Evolutionary conservation across 2,329 filamentous ascomycete genomes (phyloP).

Genomic region (Clathrospora elynae): DNA sequence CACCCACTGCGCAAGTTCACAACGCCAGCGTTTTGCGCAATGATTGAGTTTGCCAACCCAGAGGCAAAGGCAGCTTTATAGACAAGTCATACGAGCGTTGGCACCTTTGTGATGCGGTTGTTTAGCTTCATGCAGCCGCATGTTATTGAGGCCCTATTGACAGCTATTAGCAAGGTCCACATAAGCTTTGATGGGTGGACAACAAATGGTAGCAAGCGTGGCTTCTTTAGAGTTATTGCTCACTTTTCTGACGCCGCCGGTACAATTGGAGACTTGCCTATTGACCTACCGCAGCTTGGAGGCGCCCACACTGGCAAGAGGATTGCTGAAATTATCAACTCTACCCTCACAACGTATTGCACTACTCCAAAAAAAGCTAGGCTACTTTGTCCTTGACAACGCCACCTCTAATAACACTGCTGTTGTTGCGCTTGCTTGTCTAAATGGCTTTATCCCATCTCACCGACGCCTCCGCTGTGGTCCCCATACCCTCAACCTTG

Average conservation of each 20-base stretch:
- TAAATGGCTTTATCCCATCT: too few relatives aligned
- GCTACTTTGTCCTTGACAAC: too few relatives aligned
- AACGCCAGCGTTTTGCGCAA: neutral
- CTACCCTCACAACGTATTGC: too few relatives aligned
- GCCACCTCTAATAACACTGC: too few relatives aligned
- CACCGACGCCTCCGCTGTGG: too few relatives aligned
- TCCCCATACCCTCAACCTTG: too few relatives aligned
- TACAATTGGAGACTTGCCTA: constrained; percentile 4
- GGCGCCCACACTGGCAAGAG: constrained; percentile 4
- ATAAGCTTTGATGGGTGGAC: constrained; percentile 8
- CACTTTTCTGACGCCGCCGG: constrained; percentile 2
- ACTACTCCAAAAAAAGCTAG: too few relatives aligned
- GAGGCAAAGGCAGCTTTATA: constrained; percentile 4
- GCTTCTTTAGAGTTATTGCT: constrained; percentile 6
- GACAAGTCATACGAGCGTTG: constrained; percentile 1
- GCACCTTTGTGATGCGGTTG: constrained; percentile 1
- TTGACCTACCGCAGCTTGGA: constrained; percentile 5
- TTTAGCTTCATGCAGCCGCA: constrained; percentile 1
- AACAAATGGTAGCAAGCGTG: constrained; percentile 6
- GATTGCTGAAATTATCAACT: constrained; percentile 1
- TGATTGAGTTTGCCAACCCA: constrained; percentile 9
- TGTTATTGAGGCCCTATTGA: neutral
- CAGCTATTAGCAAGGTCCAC: constrained; percentile 8
- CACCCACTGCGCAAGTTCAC: neutral
- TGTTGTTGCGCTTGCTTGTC: too few relatives aligned